phyloP scores from a whole-genome alignment of 2,329 filamentous ascomycete species.

The Ophiostoma fasciatum region DNA sequence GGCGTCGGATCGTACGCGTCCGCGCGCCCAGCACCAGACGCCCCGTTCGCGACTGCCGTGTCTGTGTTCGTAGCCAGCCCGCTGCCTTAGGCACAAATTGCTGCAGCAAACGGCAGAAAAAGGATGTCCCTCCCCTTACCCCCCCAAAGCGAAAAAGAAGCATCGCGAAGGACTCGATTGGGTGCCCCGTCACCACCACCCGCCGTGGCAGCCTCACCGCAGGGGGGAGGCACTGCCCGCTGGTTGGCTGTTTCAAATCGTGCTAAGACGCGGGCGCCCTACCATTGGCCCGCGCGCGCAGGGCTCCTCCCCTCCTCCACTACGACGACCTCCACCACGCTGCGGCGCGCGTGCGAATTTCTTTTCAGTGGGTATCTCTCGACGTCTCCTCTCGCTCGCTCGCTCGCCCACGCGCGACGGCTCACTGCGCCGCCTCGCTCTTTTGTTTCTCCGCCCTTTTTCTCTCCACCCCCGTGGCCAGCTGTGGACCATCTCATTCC shows the following conservation, averaged over 20 bases:
- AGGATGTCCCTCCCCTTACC: too few relatives aligned
- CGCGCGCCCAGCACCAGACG: too few relatives aligned
- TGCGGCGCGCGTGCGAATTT: slow-evolving; percentile 9
- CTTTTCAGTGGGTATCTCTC: neutral
- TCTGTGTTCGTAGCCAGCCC: too few relatives aligned
- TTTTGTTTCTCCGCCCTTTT: slow-evolving; percentile 5
- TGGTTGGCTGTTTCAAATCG: slow-evolving; percentile 2
- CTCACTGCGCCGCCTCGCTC: slow-evolving; percentile 3
- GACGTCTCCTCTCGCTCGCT: neutral
- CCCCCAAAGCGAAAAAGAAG: too few relatives aligned
- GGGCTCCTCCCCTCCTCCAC: slow-evolving; percentile 3
- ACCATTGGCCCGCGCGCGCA: slow-evolving; percentile 6
- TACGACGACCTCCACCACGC: neutral
- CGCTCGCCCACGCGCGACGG: too few relatives aligned
- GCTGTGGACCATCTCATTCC: neutral
- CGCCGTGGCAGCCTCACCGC: slow-evolving; percentile 2
- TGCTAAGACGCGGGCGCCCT: neutral
- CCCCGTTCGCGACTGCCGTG: too few relatives aligned
- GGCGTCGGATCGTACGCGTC: too few relatives aligned
- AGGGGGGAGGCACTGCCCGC: neutral
- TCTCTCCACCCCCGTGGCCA: neutral
- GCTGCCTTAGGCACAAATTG: too few relatives aligned
- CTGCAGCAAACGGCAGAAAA: too few relatives aligned
- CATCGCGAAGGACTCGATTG: neutral
- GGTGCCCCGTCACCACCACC: too few relatives aligned